A percentile compares a stretch with the other conserved stretches of the same genome.
Conservation (phyloP, 306 rosid genomes). For the Cucurbita pepo region DNA sequence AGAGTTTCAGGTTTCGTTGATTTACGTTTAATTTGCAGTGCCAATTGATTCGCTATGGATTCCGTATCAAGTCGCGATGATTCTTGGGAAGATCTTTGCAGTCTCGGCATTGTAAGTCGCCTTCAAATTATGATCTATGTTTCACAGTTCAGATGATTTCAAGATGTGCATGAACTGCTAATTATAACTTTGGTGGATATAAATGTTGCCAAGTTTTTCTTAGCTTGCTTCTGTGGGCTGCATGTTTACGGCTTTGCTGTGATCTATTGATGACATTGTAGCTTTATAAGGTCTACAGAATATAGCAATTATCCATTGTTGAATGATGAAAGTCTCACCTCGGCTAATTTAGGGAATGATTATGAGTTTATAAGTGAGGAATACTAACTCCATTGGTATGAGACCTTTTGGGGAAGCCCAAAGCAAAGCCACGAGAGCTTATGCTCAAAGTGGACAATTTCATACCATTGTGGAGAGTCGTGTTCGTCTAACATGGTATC, state of each 20-base stretch:
- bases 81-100: slow-evolving; percentile 64
- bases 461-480: no score
- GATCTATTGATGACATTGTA: background rate
- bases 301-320: no score
- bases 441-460: no score
- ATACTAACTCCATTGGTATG: no score
- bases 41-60: slow-evolving; percentile 23
- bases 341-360: no score
- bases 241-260: background rate
- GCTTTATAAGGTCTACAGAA: background rate
- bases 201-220: background rate
- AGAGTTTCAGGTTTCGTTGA: background rate
- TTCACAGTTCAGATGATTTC: background rate
- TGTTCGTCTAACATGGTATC: no score
- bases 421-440: no score
- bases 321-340: no score
- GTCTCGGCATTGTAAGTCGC: slow-evolving; percentile 22
- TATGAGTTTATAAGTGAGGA: no score
- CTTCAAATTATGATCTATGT: background rate
- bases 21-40: slow-evolving; percentile 11
- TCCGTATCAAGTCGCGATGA: slow-evolving; percentile 36
- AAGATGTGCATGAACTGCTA: background rate
- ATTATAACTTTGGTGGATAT: background rate
- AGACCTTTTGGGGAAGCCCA: no score
- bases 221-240: background rate